Base-by-base conservation (phyloP, 2,329 filamentous ascomycete species). In the Penicillium fuscoglaucum region DNA sequence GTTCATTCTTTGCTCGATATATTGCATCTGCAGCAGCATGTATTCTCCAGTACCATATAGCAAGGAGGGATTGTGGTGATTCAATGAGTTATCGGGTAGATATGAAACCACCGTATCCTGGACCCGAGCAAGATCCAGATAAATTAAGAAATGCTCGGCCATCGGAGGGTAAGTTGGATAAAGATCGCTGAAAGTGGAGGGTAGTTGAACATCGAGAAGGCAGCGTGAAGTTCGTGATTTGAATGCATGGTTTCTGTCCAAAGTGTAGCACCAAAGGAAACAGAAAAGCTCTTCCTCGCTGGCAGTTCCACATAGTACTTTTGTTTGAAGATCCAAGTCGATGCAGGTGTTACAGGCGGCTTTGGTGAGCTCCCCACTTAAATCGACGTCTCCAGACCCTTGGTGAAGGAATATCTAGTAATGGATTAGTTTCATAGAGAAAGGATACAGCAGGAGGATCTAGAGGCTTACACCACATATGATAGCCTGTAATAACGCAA, bases 211-310 rank as follows among this genome's bases (percentile, higher is more conserved):
- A 2, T 58, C 54, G 31, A 61, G 49, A n/a, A 58, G 55, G 21
- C 57, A 50, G 19, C 41, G 49, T 13, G 53, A 46, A 10, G 46
- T 40, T 13, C 61, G 61, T 15, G 62, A 52, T 44, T 67, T 68
- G 50, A 60, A 65, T 6, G 65, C 64, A 45, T 68, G 62, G 43
- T 66, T 68, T 35, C 59, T 55, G 40, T 68, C 66, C 45, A 68
- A 35, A 29, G 57, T 64, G 37, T 67, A 68, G 49, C 65, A 67
- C 65, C 66, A 67, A 15, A 68, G 53, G 21, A 65, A 48, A 48
- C 66, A 68, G 52, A 61, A 66, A 28, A 59, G 48, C 33, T 66
- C 64, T 39, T 67, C 66, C 40, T 64, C 62, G 19, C 47, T 59
- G 19, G 28, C 26, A 6, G 15, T 35, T 45, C 17, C 29, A 41